Percentiles rank a stretch among this genome's conserved stretches.
Evolutionary conservation across 768 basidiomycete species (phyloP).

Genomic region (Pulveroboletus sp.): DNA sequence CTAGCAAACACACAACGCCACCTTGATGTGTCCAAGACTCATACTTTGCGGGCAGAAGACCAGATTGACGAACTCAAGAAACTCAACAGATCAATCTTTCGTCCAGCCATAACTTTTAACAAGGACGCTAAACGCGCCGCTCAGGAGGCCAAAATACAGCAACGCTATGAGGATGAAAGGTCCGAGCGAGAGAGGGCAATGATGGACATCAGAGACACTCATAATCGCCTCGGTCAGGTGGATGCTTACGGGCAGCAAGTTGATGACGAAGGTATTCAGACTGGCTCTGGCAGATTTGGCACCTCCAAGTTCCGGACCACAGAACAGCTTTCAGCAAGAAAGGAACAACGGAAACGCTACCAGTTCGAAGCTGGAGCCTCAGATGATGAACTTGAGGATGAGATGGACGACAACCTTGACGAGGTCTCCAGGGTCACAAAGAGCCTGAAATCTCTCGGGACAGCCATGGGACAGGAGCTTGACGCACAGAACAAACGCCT

Average conservation of each 20-base stretch:
- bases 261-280: constrained; percentile 39
- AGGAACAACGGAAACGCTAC: constrained; percentile 74
- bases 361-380: constrained; percentile 89
- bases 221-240: constrained; percentile 78
- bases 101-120: constrained; percentile 87
- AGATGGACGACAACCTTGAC: constrained; percentile 86
- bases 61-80: constrained; percentile 90
- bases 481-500: constrained; percentile 82
- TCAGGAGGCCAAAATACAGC: constrained; percentile 76
- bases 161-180: constrained; percentile 85
- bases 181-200: constrained; percentile 79
- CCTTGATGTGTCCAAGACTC: constrained; percentile 86
- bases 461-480: constrained; percentile 84
- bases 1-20: constrained; percentile 93
- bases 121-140: constrained; percentile 87
- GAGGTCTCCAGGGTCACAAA: constrained; percentile 78
- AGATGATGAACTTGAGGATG: constrained; percentile 93
- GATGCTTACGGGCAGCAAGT: constrained; percentile 51
- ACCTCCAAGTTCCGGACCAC: constrained; percentile 41
- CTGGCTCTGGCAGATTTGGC: constrained; percentile 33
- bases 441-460: constrained; percentile 71
- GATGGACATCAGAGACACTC: constrained; percentile 80
- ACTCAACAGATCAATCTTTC: constrained; percentile 93
- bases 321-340: constrained; percentile 49
- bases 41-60: constrained; percentile 85